phyloP scores from a whole-genome alignment of 2,329 filamentous ascomycete genomes.

The Pseudogymnoascus sp. region DNA sequence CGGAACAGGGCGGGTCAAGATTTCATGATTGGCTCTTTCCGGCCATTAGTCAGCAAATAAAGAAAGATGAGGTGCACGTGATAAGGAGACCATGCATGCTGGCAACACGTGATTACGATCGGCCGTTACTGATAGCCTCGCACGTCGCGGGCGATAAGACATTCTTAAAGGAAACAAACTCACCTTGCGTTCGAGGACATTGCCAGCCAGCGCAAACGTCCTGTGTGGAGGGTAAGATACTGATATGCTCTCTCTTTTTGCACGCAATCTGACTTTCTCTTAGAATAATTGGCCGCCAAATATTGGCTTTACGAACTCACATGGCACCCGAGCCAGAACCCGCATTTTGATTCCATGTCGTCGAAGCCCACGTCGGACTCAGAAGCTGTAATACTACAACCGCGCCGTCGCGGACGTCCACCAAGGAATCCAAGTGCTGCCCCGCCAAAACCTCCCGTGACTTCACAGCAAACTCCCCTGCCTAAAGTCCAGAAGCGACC shows the following conservation, averaged over 20 bases:
- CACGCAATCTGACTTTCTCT: background rate
- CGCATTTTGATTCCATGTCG: slow-evolving; percentile 9
- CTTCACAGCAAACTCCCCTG: background rate
- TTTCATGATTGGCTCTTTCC: slow-evolving; percentile 2
- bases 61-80: slow-evolving; percentile 2
- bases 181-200: slow-evolving; percentile 4
- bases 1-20: slow-evolving; percentile 5
- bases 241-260: background rate
- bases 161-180: slow-evolving; percentile 3
- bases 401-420: slow-evolving; percentile 2
- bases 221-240: background rate
- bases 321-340: background rate
- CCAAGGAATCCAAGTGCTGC: background rate
- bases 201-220: background rate
- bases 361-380: slow-evolving; percentile 8
- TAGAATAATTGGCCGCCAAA: background rate
- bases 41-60: slow-evolving; percentile 3
- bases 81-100: background rate
- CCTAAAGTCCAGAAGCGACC: background rate
- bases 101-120: background rate
- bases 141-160: slow-evolving; percentile 5
- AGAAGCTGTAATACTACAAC: slow-evolving; percentile 10
- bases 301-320: background rate
- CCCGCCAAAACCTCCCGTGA: background rate
- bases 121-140: background rate